Percentiles rank a stretch among this genome's conserved stretches.
phyloP scores from a whole-genome alignment of 495 filamentous ascomycete species.

The Sphaerosporella brunnea region DNA sequence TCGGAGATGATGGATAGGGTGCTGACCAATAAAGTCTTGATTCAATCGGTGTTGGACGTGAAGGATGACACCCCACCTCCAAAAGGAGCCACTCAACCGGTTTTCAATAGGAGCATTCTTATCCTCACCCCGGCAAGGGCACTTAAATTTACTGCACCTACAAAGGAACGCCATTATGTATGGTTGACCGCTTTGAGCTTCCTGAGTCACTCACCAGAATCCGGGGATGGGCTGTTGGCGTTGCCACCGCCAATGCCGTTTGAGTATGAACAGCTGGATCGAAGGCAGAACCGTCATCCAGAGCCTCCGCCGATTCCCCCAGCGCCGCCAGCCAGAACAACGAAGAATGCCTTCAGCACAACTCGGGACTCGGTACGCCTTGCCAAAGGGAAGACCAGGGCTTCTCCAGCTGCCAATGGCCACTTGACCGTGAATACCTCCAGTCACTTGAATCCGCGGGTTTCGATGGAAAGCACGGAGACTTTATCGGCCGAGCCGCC shows the following conservation, averaged over 20 bases:
- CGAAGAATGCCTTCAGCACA: slow-evolving; percentile 36
- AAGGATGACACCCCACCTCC: slow-evolving; percentile 84
- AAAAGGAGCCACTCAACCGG: slow-evolving; percentile 40
- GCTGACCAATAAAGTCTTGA: slow-evolving; percentile 46
- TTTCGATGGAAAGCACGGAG: background rate
- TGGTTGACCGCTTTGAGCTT: slow-evolving; percentile 93
- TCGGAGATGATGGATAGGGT: slow-evolving; percentile 22
- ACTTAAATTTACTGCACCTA: slow-evolving; percentile 81
- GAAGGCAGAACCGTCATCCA: slow-evolving; percentile 26
- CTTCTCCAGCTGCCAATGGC: background rate
- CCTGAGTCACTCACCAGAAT: slow-evolving; percentile 65
- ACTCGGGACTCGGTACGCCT: slow-evolving; percentile 84
- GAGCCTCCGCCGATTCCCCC: slow-evolving; percentile 26
- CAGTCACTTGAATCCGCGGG: background rate
- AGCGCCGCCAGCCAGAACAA: slow-evolving; percentile 18
- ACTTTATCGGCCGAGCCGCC: slow-evolving; percentile 7
- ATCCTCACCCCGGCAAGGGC: slow-evolving; percentile 86
- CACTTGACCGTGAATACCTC: background rate
- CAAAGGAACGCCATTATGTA: slow-evolving; percentile 73
- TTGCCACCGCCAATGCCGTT: slow-evolving; percentile 32
- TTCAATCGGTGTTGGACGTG: slow-evolving; percentile 92
- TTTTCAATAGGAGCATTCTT: slow-evolving; percentile 87
- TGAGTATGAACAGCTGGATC: slow-evolving; percentile 25
- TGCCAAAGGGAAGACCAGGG: slow-evolving; percentile 52
- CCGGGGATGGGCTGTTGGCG: slow-evolving; percentile 49